These are phyloP conservation scores for Aureobasidium mangrovei DNA, from an alignment of 2,329 filamentous ascomycete species.

Conservation along the genomic window DNA sequence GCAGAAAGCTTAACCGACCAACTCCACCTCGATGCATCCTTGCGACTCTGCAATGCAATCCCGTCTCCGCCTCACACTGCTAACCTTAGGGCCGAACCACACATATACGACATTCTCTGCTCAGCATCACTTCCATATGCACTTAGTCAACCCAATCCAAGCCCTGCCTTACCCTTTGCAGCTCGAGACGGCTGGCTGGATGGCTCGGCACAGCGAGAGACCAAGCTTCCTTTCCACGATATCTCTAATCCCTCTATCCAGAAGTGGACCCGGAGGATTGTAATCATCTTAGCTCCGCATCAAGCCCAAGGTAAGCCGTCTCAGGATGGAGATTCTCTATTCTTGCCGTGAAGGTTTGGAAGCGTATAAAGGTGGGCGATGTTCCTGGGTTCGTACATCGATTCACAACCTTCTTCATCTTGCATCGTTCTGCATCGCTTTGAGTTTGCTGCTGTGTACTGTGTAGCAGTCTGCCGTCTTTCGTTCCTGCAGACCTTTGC, in stretches of 20 bases:
- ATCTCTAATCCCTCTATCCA: not conserved
- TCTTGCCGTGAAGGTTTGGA: not conserved
- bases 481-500: conserved; percentile 2
- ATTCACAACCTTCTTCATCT: not conserved
- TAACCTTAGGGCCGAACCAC: too few relatives aligned
- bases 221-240: not conserved
- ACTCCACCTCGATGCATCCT: not conserved
- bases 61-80: not conserved
- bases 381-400: not conserved
- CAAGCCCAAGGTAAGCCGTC: not conserved
- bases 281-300: not conserved
- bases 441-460: not conserved
- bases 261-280: not conserved
- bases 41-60: not conserved
- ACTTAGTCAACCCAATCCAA: not conserved
- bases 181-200: conserved; percentile 2
- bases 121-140: not conserved
- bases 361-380: conserved; percentile 7
- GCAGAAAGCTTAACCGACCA: conserved; percentile 7
- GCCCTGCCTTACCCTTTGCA: not conserved
- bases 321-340: not conserved
- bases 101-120: not conserved
- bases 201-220: not conserved
- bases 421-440: not conserved
- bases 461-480: not conserved